Evolutionary conservation across 345 rosid genomes (phyloP).

Genomic region (Eucalyptus tenuipes): DNA sequence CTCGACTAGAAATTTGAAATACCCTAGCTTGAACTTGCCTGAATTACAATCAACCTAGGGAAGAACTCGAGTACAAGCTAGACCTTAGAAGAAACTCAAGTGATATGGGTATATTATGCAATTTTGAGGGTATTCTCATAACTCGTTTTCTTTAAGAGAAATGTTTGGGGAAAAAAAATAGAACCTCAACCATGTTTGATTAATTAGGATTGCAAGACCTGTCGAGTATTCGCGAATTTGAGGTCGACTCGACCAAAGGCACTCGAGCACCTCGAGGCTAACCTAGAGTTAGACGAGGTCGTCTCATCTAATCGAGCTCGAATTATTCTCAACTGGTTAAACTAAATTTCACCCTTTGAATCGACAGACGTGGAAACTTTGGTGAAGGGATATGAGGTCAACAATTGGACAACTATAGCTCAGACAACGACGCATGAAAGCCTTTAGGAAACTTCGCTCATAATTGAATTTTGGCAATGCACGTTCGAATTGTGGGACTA

Average conservation of each 20-base stretch:
- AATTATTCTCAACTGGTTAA: fast-evolving
- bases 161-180: background rate
- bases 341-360: background rate
- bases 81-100: background rate
- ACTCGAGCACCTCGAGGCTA: background rate
- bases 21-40: fast-evolving
- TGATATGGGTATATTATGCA: background rate
- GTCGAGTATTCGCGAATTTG: background rate
- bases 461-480: background rate
- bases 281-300: background rate
- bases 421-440: background rate
- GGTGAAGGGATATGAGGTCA: background rate
- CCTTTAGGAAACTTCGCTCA: background rate
- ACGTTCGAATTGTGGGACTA: fast-evolving
- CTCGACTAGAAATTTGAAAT: background rate
- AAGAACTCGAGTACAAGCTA: background rate
- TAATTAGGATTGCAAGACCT: background rate
- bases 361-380: background rate
- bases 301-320: background rate
- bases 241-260: background rate
- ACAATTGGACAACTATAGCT: background rate
- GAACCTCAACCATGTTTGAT: background rate
- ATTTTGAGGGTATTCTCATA: background rate
- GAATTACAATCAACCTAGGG: background rate
- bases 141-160: background rate